Conservation (phyloP, 2,329 filamentous ascomycete species). For the Plectosphaerella cucumerina region DNA sequence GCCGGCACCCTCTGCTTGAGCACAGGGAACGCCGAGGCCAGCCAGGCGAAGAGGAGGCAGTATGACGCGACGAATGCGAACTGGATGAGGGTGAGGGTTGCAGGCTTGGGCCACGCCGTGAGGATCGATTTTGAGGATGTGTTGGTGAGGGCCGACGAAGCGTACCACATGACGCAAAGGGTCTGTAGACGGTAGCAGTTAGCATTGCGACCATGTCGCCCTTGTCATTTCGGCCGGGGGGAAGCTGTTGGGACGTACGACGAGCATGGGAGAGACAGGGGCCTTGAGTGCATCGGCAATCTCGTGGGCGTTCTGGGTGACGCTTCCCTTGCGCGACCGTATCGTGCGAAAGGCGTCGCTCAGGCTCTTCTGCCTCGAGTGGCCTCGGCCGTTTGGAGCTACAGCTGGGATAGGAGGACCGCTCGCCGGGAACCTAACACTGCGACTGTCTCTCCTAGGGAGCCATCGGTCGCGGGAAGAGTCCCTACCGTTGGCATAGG, state of each 20-base stretch:
- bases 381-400: conserved; percentile 31
- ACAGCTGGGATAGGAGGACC: neutral
- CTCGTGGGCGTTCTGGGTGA: conserved; percentile 90
- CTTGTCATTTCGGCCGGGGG: neutral
- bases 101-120: conserved; percentile 83
- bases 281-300: conserved; percentile 87
- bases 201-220: neutral
- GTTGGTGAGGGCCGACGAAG: conserved; percentile 92
- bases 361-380: conserved; percentile 78
- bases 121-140: conserved; percentile 97
- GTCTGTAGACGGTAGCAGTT: conserved; percentile 42
- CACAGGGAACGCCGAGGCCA: conserved; percentile 68
- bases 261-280: conserved; percentile 80
- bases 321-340: conserved; percentile 73
- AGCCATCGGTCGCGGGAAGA: conserved; percentile 54
- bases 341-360: conserved; percentile 84
- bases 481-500: conserved; percentile 19
- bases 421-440: conserved; percentile 16
- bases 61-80: conserved; percentile 89
- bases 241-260: conserved; percentile 52
- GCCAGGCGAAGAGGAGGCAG: conserved; percentile 74
- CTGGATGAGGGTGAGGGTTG: conserved; percentile 87
- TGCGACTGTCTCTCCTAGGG: conserved; percentile 45
- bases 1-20: conserved; percentile 71
- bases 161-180: conserved; percentile 89